A percentile compares a stretch with the other conserved stretches of the same genome.
Conservation (phyloP, 2,329 filamentous ascomycete genomes). For the Diaporthe helianthi region DNA sequence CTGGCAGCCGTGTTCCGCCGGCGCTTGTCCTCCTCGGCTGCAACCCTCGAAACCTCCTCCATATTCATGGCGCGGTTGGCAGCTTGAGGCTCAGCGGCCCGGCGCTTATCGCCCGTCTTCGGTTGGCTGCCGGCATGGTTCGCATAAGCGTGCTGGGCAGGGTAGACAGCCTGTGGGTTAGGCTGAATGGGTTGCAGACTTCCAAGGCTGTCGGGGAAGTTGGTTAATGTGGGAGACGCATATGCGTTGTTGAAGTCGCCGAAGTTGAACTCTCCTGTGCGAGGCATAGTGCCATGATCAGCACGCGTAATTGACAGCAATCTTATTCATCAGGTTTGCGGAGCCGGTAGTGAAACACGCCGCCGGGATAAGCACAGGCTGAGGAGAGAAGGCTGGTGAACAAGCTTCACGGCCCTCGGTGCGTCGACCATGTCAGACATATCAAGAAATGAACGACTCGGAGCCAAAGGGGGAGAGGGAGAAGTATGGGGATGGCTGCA, state of each 20-base stretch:
- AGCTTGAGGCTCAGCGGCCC: constrained; percentile 50
- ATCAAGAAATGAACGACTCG: constrained; percentile 27
- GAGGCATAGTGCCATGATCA: constrained; percentile 56
- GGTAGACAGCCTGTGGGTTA: constrained; percentile 55
- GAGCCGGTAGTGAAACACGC: neutral
- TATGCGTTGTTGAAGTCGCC: constrained; percentile 61
- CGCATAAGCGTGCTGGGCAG: constrained; percentile 42
- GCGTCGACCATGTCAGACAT: constrained; percentile 28
- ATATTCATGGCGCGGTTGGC: constrained; percentile 59
- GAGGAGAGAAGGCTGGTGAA: constrained; percentile 12
- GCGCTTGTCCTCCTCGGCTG: constrained; percentile 89
- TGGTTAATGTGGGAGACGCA: constrained; percentile 56
- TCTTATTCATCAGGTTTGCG: neutral
- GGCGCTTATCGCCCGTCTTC: constrained; percentile 53
- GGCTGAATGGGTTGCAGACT: constrained; percentile 60
- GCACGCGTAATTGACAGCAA: constrained; percentile 38
- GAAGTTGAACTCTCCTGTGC: constrained; percentile 64
- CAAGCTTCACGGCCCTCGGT: constrained; percentile 23
- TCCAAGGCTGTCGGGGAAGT: constrained; percentile 51
- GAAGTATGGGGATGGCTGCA: constrained; percentile 16
- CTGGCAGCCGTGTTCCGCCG: constrained; percentile 88
- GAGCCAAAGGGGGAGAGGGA: neutral
- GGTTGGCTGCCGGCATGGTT: constrained; percentile 37
- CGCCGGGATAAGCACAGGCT: neutral
- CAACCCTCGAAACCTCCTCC: constrained; percentile 74